phyloP scores from a whole-genome alignment of 306 rosid genomes.

The Lathyrus aphaca region DNA sequence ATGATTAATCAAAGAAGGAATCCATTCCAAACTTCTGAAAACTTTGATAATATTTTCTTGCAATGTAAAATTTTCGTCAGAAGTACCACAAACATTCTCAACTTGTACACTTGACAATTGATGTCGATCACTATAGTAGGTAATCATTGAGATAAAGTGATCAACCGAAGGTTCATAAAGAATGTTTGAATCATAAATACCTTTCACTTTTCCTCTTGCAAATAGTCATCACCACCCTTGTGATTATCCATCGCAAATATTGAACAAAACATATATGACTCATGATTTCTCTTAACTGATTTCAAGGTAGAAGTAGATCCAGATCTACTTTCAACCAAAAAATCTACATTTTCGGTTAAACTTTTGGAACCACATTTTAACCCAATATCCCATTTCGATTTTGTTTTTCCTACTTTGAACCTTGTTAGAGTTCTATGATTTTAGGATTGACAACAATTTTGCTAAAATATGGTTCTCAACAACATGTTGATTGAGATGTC shows the following conservation, averaged over 20 bases:
- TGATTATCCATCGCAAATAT: slow-evolving; percentile 44
- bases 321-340: slow-evolving; percentile 39
- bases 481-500: no score
- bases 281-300: slow-evolving; percentile 19
- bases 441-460: no score
- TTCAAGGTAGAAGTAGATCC: slow-evolving; percentile 41
- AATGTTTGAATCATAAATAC: slow-evolving; percentile 40
- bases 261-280: slow-evolving; percentile 33
- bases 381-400: slow-evolving; percentile 45
- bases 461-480: no score
- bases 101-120: slow-evolving; percentile 39
- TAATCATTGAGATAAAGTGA: slow-evolving; percentile 35
- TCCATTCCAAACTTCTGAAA: no score
- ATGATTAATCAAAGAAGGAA: no score
- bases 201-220: slow-evolving; percentile 42
- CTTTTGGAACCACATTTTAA: slow-evolving; percentile 37
- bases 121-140: slow-evolving; percentile 45
- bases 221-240: slow-evolving; percentile 28
- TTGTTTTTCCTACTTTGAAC: slow-evolving; percentile 44
- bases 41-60: slow-evolving; percentile 29
- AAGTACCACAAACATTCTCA: slow-evolving; percentile 36
- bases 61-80: slow-evolving; percentile 46
- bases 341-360: slow-evolving; percentile 41
- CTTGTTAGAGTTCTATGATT: neutral
- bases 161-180: slow-evolving; percentile 42